Conservation (phyloP, 169 alveolate genomes). For the Cryptosporidium bovis region DNA sequence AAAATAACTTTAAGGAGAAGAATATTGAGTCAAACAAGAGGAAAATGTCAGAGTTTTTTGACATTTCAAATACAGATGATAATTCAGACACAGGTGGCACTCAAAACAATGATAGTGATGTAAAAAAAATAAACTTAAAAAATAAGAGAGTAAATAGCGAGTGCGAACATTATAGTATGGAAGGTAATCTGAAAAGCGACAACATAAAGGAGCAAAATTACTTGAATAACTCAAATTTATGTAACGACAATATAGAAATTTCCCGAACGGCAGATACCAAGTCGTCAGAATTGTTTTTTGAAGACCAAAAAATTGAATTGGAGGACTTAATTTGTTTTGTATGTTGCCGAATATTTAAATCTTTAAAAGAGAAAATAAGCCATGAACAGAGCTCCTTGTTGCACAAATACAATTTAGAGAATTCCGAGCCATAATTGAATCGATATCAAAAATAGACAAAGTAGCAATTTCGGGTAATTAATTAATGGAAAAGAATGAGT, state of each 20-base stretch:
- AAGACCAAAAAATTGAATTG: neutral
- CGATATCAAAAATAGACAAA: neutral
- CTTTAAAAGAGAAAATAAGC: slow-evolving; percentile 35
- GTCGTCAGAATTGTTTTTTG: neutral
- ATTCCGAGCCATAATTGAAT: neutral
- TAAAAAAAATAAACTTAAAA: neutral
- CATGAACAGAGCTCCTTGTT: slow-evolving; percentile 48
- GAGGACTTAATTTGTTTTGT: slow-evolving; percentile 60
- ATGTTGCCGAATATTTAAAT: slow-evolving; percentile 42
- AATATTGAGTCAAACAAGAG: neutral
- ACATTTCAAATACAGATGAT: neutral
- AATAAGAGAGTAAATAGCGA: neutral
- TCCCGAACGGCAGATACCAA: too few relatives aligned
- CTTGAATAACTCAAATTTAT: too few relatives aligned
- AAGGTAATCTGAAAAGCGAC: neutral
- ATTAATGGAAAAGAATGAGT: too few relatives aligned
- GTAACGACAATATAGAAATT: too few relatives aligned
- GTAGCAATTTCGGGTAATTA: neutral
- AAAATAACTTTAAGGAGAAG: neutral
- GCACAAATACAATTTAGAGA: slow-evolving; percentile 54
- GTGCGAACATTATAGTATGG: neutral
- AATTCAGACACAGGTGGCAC: neutral
- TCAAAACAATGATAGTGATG: neutral
- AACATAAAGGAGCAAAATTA: too few relatives aligned
- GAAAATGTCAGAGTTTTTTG: slow-evolving; percentile 26